Evolutionary conservation across 768 basidiomycete species (phyloP).

Genomic region (Rhodotorula graminis): DNA sequence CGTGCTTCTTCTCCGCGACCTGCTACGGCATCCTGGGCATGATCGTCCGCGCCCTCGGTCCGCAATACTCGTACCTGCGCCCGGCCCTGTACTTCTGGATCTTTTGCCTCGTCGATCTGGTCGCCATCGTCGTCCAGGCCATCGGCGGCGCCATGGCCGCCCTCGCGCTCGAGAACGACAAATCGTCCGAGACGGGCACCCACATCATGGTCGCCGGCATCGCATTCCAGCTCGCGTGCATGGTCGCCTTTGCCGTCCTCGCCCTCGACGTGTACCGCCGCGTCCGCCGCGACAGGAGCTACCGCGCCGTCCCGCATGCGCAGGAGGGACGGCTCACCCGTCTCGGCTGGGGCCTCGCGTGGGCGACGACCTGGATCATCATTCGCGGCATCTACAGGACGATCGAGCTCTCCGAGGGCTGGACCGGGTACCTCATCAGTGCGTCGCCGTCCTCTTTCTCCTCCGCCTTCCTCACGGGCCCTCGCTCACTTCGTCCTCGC

Average conservation of each 20-base stretch:
- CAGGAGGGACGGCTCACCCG: neutral
- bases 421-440: conserved; percentile 22
- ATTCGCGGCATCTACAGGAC: conserved; percentile 17
- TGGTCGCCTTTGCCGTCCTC: conserved; percentile 43
- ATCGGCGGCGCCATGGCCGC: conserved; percentile 45
- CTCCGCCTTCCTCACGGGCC: neutral
- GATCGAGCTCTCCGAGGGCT: conserved; percentile 22
- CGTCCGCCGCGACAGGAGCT: neutral
- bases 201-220: conserved; percentile 48
- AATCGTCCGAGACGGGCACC: neutral
- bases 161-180: conserved; percentile 24
- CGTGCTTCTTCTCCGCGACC: conserved; percentile 46
- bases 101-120: conserved; percentile 45
- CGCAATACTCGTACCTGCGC: conserved; percentile 35
- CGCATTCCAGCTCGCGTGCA: conserved; percentile 42
- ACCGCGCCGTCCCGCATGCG: neutral
- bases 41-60: conserved; percentile 44
- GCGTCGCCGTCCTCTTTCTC: neutral
- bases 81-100: conserved; percentile 43
- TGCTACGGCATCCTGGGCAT: conserved; percentile 45
- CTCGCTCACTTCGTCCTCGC: too few species aligned
- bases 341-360: conserved; percentile 7
- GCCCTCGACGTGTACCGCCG: conserved; percentile 42
- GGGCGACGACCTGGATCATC: conserved; percentile 16
- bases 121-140: conserved; percentile 46